Base-by-base conservation (phyloP, 1,284 basidiomycete species). In the Psilocybe mexicana region DNA sequence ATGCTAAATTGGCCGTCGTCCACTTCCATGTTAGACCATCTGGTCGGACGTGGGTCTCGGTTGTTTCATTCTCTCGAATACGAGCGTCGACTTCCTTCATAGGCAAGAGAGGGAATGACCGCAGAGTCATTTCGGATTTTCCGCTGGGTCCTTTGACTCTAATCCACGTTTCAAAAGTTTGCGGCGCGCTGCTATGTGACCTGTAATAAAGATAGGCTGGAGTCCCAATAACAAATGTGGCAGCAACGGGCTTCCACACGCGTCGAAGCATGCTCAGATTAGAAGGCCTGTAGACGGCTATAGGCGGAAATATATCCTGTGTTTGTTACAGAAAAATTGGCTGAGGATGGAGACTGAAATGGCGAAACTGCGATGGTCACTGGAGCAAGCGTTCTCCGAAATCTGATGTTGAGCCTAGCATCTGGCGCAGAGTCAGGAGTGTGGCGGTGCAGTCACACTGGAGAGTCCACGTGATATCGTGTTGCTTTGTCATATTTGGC, bases 1-100 rank as follows among this genome's bases (percentile, higher is more conserved):
- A 90, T 0, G 92, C 78, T 38, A 98, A 75, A 47, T 81, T 84
- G 23, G 92, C 92, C 1, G 89, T 94, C 51, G 88, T 82, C 73
- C 90, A 88, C 70, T 82, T 85, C 84, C 89, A 92, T 6, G 79
- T 72, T 45, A 84, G 72, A 4, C 82, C 86, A 43, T 75, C 79
- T 1, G 79, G 83, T 50, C 82, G 77, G 28, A 71, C 61, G 51
- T 77, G 72, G 43, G 72, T 75, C 57, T 83, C 74, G 24, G 73
- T 71, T 18, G 74, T 78, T 6, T 83, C 82, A 66, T 85, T 78
- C 63, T 84, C 80, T 49, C 72, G 79, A 48, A 94, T 78, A 10
- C 86, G 83, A 10, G 76, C 72, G 57, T 92, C 81, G 42, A 90
- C 73, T 43, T 80, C 75, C 48, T 75, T 70, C 66, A 83, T 78